Base-by-base conservation (phyloP, 768 basidiomycete species). In the Ramaria sp. region DNA sequence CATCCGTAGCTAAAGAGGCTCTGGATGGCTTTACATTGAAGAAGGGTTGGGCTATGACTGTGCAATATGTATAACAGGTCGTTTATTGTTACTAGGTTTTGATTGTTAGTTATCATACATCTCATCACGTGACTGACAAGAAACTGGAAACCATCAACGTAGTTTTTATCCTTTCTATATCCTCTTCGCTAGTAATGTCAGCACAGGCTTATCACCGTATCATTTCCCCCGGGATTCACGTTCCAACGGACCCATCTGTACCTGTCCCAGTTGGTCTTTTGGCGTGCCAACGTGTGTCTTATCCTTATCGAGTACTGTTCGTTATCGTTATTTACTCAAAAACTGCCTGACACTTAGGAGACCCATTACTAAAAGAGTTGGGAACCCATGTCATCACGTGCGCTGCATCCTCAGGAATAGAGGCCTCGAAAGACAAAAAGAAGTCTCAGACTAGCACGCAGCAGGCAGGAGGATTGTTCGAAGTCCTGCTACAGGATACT, bases 1-100 rank as follows among this genome's bases (percentile, higher is more conserved):
- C 90, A 16, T 70, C 79, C 15, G 78, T 77, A 4, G 93, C 93
- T 37, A 87, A 84, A 71, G 81, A 85, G 50, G 88, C 85, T 13
- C 69, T 93, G 58, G 81, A 95, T 67, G 85, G 87, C 49, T 96
- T 91, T 67, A 76, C 83, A 38, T 72, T 96, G 61, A 92, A 93
- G 71, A 85, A 85, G 62, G 88, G 80, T 39, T 89, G 86, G 85
- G 70, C 78, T 60, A 90, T 93, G 86, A 74, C 75, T 49, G 88
- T 93, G 55, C 75, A 73, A 42, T 92, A 79, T 69, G 82, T 85
- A 62, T 71, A 62, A 66, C 60, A 41, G 32, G 32, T 34, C 32
- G 32, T 34, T 34, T 13, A 34, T 34, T 34, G 32, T 9, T 8
- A 34, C 32, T 34, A 47, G 20, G 27, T 15, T 18, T 47, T 16